Base-by-base conservation (phyloP, 331 rosid species). In the Erythrophleum ivorense region DNA sequence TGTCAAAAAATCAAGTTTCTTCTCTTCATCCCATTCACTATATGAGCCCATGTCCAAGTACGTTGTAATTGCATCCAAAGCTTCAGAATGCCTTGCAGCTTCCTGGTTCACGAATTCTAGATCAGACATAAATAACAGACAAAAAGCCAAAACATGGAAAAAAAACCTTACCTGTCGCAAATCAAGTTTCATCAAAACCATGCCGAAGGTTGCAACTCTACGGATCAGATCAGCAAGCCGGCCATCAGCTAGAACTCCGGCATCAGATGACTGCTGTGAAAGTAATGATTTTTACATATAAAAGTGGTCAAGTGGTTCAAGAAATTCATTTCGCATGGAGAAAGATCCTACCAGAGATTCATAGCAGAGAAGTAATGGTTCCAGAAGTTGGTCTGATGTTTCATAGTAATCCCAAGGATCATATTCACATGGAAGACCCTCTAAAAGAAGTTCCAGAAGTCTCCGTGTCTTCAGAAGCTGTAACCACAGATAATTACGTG, bases 11-110 rank as follows among this genome's bases (percentile, higher is more conserved):
- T 89, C 88, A 84, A 91, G 81, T 74, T 89, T 93, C 85, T 87
- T 91, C 74, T 90, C 96, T 87, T 93, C 97, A 82, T 93, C 89
- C 97, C 97, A 93, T 81, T 91, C 96, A 82, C 94, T 91, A 78
- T 83, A 93, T 55, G 83, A 78, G 31, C 94, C 97, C 85, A 93
- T 72, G 55, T 86, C 94, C 91, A 93, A 83, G 87, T 88, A 87
- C 67, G 31, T 57, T 52, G 96, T 93, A 73, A 93, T 79, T 71
- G 92, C 94, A 88, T 93, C 96, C 19, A 93, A 75, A 40, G 97
- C 87, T 45, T 93, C 97, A 54, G 92, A 89, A 86, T 93, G 97
- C 82, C 97, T 88, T 50, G 82, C 86, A 78, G 96, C 89, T 90
- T 93, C 97, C 97, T 91, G 90, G 41, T 5, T 79, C 80, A 83